Evolutionary conservation across 1,284 basidiomycete species (phyloP).

Genomic region (Ustilago cynodontis): DNA sequence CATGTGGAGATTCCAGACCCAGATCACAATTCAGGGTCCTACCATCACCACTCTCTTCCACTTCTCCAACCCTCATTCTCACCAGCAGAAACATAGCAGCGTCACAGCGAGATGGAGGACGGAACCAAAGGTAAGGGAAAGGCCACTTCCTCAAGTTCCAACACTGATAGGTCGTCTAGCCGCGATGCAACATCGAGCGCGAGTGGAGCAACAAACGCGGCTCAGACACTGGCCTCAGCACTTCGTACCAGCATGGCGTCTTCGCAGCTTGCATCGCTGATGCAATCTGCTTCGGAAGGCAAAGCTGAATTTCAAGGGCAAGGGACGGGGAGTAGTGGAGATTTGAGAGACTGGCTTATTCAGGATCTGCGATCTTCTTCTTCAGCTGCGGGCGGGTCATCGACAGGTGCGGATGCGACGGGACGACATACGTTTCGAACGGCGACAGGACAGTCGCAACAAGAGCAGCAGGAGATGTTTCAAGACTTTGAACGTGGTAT

Average conservation of each 20-base stretch:
- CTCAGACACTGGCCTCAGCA: constrained; percentile 26
- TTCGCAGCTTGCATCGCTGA: constrained; percentile 34
- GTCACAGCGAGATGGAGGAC: constrained; percentile 23
- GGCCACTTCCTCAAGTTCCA: neutral
- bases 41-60: neutral
- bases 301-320: constrained; percentile 17
- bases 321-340: neutral
- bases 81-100: neutral
- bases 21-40: neutral
- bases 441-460: neutral
- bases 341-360: constrained; percentile 33
- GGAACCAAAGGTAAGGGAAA: constrained; percentile 32
- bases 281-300: constrained; percentile 18
- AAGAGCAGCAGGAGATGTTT: constrained; percentile 13
- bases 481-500: constrained; percentile 22
- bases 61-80: neutral
- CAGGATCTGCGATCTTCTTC: constrained; percentile 23
- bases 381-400: neutral
- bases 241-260: constrained; percentile 31
- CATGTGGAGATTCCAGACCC: constrained; percentile 10
- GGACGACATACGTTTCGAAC: constrained; percentile 4
- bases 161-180: neutral
- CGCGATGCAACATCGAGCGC: neutral
- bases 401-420: neutral
- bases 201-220: constrained; percentile 6